Conservation (phyloP, 1,284 basidiomycete genomes). For the Waitea zeae region DNA sequence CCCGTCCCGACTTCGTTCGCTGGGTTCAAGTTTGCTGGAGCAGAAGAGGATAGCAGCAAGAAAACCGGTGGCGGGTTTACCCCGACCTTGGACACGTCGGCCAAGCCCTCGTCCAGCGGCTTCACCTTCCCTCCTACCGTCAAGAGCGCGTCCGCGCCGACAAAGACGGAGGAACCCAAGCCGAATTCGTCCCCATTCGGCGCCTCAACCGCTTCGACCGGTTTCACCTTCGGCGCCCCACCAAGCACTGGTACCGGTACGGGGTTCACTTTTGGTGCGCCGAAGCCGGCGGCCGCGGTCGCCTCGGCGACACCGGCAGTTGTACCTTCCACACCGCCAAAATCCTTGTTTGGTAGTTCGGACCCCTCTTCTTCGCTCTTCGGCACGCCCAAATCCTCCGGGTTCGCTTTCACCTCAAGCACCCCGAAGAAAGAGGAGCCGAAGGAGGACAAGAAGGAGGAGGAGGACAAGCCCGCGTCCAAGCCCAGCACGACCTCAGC, state of each 20-base stretch:
- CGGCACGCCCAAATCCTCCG: conserved; percentile 1
- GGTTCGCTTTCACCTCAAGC: conserved; percentile 2
- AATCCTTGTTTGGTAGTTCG: neutral
- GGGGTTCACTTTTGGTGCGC: neutral
- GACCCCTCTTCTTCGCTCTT: conserved; percentile 1
- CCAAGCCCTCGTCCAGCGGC: neutral
- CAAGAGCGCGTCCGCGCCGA: neutral
- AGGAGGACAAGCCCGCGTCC: conserved; percentile 8
- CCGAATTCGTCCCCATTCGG: neutral
- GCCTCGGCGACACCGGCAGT: neutral
- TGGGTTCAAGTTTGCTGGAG: conserved; percentile 10
- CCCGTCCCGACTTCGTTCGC: conserved; percentile 19
- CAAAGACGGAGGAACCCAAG: neutral
- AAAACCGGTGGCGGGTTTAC: conserved; percentile 5
- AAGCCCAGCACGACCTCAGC: conserved; percentile 8
- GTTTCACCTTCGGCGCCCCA: conserved; percentile 9
- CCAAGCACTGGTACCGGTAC: conserved; percentile 8
- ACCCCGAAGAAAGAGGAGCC: conserved; percentile 7
- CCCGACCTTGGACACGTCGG: conserved; percentile 7
- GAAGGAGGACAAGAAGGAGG: conserved; percentile 3
- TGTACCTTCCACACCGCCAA: neutral
- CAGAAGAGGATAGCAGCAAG: no score
- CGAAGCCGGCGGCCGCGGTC: neutral
- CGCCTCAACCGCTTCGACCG: conserved; percentile 1
- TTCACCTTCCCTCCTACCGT: neutral